phyloP scores from a whole-genome alignment of 306 rosid genomes.

The Castanea crenata region DNA sequence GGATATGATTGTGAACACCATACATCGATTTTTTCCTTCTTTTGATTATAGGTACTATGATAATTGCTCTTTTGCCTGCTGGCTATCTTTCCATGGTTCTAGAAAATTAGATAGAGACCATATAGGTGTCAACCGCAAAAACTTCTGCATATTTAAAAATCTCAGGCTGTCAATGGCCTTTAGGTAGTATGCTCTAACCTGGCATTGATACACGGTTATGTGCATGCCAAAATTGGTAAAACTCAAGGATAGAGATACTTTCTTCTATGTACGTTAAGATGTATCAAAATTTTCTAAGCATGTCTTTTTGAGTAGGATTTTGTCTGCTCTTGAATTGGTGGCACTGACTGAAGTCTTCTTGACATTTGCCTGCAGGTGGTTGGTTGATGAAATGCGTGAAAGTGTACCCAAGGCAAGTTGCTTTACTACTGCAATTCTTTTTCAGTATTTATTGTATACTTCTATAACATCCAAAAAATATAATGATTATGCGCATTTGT shows the following conservation, averaged over 20 bases:
- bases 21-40: constrained; percentile 75
- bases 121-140: neutral
- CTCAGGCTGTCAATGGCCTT: neutral
- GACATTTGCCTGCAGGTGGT: constrained; percentile 64
- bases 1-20: constrained; percentile 68
- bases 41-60: constrained; percentile 80
- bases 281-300: neutral
- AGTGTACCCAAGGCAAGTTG: constrained; percentile 82
- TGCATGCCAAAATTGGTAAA: constrained; percentile 14
- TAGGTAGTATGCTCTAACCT: constrained; percentile 7
- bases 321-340: constrained; percentile 18
- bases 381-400: constrained; percentile 85
- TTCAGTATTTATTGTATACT: neutral
- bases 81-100: constrained; percentile 7
- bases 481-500: neutral
- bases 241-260: constrained; percentile 9
- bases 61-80: constrained; percentile 8
- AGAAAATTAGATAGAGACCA: constrained; percentile 9
- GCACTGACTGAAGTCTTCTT: constrained; percentile 20
- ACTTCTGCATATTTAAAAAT: neutral
- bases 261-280: neutral
- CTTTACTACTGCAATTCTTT: constrained; percentile 4
- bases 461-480: neutral
- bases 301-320: neutral
- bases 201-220: neutral